These are phyloP conservation scores for Luffa aegyptiaca DNA, from an alignment of 306 rosid species.

Conservation along the genomic window DNA sequence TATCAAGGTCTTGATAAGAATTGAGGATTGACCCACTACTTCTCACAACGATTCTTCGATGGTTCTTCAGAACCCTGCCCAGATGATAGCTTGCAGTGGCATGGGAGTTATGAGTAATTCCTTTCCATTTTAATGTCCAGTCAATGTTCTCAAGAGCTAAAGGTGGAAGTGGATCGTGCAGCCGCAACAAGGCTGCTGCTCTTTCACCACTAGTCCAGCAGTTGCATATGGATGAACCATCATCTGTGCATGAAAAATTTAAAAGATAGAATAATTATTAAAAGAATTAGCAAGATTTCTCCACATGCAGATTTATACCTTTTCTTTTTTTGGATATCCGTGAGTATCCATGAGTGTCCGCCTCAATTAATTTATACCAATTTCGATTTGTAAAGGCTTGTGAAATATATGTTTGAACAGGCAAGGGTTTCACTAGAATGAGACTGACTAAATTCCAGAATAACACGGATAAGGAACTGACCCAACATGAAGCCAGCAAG, in stretches of 20 bases:
- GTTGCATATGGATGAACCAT: slow-evolving; percentile 69
- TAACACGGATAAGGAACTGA: slow-evolving; percentile 17
- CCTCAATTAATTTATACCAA: neutral
- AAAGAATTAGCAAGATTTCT: neutral
- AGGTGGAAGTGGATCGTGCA: slow-evolving; percentile 43
- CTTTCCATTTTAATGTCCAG: slow-evolving; percentile 14
- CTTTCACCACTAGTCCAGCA: slow-evolving; percentile 84
- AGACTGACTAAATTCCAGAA: neutral
- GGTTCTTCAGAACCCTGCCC: slow-evolving; percentile 44
- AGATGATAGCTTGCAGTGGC: slow-evolving; percentile 26
- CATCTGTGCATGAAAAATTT: slow-evolving; percentile 38
- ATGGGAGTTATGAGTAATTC: slow-evolving; percentile 2
- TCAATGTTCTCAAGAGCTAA: slow-evolving; percentile 12
- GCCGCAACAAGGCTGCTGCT: slow-evolving; percentile 66
- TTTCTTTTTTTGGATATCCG: no score
- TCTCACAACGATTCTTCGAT: slow-evolving; percentile 46
- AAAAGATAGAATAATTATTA: neutral
- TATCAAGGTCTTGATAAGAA: slow-evolving; percentile 43
- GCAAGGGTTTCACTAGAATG: neutral
- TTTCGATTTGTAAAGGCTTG: neutral
- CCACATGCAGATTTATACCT: neutral
- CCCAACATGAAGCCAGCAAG: slow-evolving; percentile 84
- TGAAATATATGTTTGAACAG: neutral
- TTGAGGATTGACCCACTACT: slow-evolving; percentile 48
- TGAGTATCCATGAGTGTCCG: no score